Conservation (phyloP, 805 yeast species). For the Lipomyces spencermartinsiae region DNA sequence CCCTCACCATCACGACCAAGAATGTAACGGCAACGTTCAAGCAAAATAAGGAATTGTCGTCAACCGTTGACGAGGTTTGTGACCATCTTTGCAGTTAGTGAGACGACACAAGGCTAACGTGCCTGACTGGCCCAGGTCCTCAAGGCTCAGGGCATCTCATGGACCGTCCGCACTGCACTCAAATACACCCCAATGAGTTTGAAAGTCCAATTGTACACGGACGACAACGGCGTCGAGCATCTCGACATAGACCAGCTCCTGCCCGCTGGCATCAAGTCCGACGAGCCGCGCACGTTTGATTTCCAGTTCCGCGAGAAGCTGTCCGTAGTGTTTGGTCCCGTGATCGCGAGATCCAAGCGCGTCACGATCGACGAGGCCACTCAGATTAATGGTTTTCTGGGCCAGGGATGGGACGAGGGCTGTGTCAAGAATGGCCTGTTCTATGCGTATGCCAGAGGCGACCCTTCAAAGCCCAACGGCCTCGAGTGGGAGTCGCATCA, state of each 20-base stretch:
- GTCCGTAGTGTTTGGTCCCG: conserved; percentile 36
- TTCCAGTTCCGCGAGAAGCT: conserved; percentile 19
- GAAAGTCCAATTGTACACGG: conserved; percentile 10
- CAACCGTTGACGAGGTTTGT: conserved; percentile 27
- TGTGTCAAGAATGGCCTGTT: conserved; percentile 18
- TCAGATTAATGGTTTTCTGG: conserved; percentile 21
- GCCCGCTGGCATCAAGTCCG: conserved; percentile 31
- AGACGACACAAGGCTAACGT: neutral
- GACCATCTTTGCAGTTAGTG: neutral
- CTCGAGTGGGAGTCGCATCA: conserved; percentile 33
- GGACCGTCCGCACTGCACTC: conserved; percentile 34
- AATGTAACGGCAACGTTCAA: conserved; percentile 22
- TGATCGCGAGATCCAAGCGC: conserved; percentile 16
- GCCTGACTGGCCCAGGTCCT: conserved; percentile 23
- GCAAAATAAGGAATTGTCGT: conserved; percentile 33
- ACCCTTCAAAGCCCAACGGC: conserved; percentile 27
- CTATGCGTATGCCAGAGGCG: conserved; percentile 29
- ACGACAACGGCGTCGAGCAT: conserved; percentile 20
- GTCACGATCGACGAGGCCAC: conserved; percentile 27
- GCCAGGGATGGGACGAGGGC: conserved; percentile 28
- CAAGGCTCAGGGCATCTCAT: conserved; percentile 31
- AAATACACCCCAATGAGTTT: conserved; percentile 25
- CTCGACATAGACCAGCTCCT: conserved; percentile 31
- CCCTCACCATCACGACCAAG: conserved; percentile 25
- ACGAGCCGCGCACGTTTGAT: conserved; percentile 33